Evolutionary conservation across 2,329 filamentous ascomycete species (phyloP), one percentile per base, ranked within the genome.

Genomic region (Trichophaea hybrida): DNA sequence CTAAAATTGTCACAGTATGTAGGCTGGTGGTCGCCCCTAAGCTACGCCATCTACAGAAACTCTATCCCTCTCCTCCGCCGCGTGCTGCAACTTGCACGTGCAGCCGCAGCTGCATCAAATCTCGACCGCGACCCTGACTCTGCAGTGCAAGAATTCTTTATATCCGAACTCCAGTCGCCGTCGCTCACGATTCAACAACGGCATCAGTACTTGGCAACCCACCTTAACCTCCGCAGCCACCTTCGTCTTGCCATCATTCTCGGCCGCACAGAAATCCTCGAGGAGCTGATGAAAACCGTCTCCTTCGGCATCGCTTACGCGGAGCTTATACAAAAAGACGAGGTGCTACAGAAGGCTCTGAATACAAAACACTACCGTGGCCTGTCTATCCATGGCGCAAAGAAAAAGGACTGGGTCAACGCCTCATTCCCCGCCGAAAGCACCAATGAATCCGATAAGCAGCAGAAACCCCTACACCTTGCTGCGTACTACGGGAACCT

Each of bases 301-400:
- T 50, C 61, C n/a, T 62, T 67, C 50, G 67, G 66, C 6, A 58
- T 65, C 6, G 60, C 58, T 8, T 63, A 64, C 8, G 46, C 58
- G 10, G 66, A 71, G 46, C 32, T 69, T 15, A 67, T 74, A 40
- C 66, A 72, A 5, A 69, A 72, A 4, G 70, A 72, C 33, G 70
- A 71, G 33, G 48, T 79, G 83, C 71, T 79, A 78, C 59, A 83
- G 77, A 77, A 84, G 66, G 70, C 83, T 53, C 75, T 80, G 57
- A 74, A 80, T 64, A 86, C 84, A 70, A 78, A 78, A 15, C 86
- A 80, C 70, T 94, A 94, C 69, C 84, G 86, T 70, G 88, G 88
- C 0, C 71, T 91, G 34, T 83, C 81, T 1, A 83, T 94, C 1
- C 82, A 85, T 64, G 86, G 87, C 1, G 82, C 81, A 70, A 90